Conservation (phyloP, 441 rosid species). For the Pelargonium fulgidum region DNA sequence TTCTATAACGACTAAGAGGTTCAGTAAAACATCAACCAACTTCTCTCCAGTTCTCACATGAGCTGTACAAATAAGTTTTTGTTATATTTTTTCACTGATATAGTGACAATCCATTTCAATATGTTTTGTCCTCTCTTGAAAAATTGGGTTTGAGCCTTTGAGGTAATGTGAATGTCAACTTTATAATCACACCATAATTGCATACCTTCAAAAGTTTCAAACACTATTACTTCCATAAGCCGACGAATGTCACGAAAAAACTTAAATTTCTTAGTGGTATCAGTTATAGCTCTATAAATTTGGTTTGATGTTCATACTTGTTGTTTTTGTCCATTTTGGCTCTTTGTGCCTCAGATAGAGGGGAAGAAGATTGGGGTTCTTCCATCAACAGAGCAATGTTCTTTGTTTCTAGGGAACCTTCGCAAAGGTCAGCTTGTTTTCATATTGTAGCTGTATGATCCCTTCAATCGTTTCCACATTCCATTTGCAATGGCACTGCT, state of each 20-base stretch:
- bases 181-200: neutral
- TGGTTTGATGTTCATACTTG: neutral
- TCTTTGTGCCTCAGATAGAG: conserved; percentile 9
- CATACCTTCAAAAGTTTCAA: no score
- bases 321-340: neutral
- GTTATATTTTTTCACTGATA: no score
- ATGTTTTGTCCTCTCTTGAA: no score
- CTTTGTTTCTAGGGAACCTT: conserved; percentile 15
- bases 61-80: no score
- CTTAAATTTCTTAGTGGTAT: no score
- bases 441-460: neutral
- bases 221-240: no score
- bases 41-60: no score
- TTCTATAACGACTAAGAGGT: no score
- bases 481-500: neutral
- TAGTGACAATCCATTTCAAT: no score
- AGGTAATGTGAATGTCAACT: neutral
- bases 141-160: no score
- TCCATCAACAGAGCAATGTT: conserved; percentile 11
- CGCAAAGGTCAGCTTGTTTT: conserved; percentile 14
- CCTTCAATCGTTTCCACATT: neutral
- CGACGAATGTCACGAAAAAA: no score
- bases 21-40: no score
- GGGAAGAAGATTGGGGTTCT: conserved; percentile 15
- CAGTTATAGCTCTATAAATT: neutral